Evolutionary conservation across 2,329 filamentous ascomycete genomes (phyloP), one percentile per base, ranked within the genome.

Genomic region (Trichothecium sympodiale): DNA sequence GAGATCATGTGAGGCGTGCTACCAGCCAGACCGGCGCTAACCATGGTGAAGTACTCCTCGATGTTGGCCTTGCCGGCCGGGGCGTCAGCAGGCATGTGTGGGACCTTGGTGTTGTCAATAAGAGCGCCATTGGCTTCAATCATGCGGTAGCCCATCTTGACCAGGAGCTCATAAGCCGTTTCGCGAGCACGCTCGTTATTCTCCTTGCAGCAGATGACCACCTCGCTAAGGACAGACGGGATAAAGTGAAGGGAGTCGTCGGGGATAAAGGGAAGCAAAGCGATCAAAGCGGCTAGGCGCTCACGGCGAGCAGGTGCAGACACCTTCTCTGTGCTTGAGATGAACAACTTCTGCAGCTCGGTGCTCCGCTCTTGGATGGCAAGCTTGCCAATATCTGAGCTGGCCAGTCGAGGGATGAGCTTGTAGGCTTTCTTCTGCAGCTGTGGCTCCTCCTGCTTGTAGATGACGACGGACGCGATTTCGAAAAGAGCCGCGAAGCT

Each of bases 391-490:
- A 71, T 74, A 25, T 83, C 75, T 2, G 88, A 94, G 44, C 84
- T 81, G 2, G 84, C 81, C 29, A 98, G 73, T 37, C 91, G 80
- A 4, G 91, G 89, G 34, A 98, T 93, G 35, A 98, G 74, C 65
- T 96, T 96, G 67, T 98, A 98, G 0, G 91, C 89, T 62, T 98
- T 98, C 74, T 98, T 98, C 58, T 96, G 89, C 26, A 98, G 66
- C 56, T 96, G 89, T 8, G 89, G 83, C 52, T 96, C 89, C 27
- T 83, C 73, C 38, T 82, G 71, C 51, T 80, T 84, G 54, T 81
- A 78, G 46, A 96, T 80, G 38, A 95, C 81, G 17, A 85, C 71
- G 0, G 83, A 71, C 1, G 89, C 84, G 52, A 96, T 88, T 46
- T 80, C 80, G 61, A 98, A 96, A 3, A 98, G 73, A 5, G 80